Base-by-base conservation (phyloP, 2,329 filamentous ascomycete species). In the Diaporthe longicolla region DNA sequence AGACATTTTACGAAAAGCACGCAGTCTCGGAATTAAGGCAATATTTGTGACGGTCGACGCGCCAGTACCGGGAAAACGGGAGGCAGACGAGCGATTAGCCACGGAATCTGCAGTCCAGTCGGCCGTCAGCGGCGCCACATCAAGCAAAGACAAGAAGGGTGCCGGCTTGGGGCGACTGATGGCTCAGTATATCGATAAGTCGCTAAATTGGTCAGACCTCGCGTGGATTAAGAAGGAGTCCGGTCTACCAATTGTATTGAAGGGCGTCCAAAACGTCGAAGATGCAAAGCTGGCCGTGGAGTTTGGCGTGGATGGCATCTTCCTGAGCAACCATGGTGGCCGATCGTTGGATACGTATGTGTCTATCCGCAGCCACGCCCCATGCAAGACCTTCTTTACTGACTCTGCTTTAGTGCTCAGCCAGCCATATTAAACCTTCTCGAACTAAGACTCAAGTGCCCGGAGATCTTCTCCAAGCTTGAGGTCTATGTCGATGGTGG, bases 401-500 rank as follows among this genome's bases (percentile, higher is more conserved):
- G 9, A 21, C 10, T 1, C 17, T 17, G 8, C 13, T 29, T 8
- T 54, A 68, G 63, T 21, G 29, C 70, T 8, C 73, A 72, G n/a
- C 69, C 73, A 15, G 73, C 73, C 19, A 72, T 74, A 43, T 29
- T 72, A 21, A 74, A 87, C 0, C 79, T 91, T 0, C 79, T 91
- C 0, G 88, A 91, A 77, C 84, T 90, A 65, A 87, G 87, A 45
- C 84, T 85, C 71, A 84, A 84, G 72, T 86, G 85, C 26, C 88
- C 88, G 0, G 82, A 86, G 45, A 81, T 90, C 1, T 86, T 89
- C 59, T 82, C 84, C 15, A 81, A 83, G 55, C 82, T 90, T 76
- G 86, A 90, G 76, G 84, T 91, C 3, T 87, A 85, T 63, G 81
- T 90, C 4, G 89, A 91, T 71, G 87, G 88, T 4, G 89, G 89